A percentile compares a stretch with the other conserved stretches of the same genome.
Conservation (phyloP, 805 yeast species). For the Yamadazyma tumulicola region DNA sequence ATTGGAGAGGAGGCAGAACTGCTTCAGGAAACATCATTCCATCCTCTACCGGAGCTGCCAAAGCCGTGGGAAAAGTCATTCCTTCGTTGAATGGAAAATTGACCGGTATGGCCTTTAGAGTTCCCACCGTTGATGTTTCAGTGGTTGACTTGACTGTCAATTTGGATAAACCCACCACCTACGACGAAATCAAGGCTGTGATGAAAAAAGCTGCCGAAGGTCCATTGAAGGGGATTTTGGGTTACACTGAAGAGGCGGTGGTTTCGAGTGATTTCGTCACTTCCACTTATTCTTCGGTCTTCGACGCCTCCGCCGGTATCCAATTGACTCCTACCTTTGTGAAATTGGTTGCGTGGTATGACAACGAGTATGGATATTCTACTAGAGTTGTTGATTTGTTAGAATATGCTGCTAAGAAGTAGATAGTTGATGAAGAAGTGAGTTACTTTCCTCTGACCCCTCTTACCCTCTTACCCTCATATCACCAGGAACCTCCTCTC, state of each 20-base stretch:
- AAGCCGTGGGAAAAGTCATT: conserved; percentile 36
- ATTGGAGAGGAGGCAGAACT: conserved; percentile 39
- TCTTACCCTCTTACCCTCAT: too few species aligned
- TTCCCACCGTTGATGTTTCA: conserved; percentile 34
- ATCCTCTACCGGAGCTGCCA: conserved; percentile 37
- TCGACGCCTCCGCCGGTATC: conserved; percentile 34
- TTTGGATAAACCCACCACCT: conserved; percentile 27
- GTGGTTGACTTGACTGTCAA: conserved; percentile 35
- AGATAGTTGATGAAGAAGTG: too few species aligned
- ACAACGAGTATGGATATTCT: conserved; percentile 35
- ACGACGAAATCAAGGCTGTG: conserved; percentile 31
- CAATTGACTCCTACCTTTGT: conserved; percentile 34
- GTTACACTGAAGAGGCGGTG: conserved; percentile 34
- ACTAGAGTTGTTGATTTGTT: conserved; percentile 35
- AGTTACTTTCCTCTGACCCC: too few species aligned
- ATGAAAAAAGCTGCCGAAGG: conserved; percentile 31
- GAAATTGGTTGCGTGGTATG: conserved; percentile 36
- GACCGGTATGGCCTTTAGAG: conserved; percentile 36
- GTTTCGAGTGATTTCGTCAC: conserved; percentile 33
- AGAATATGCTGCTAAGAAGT: conserved; percentile 39
- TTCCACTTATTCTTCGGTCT: conserved; percentile 27
- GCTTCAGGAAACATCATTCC: conserved; percentile 35
- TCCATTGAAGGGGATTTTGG: conserved; percentile 32
- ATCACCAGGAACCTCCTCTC: too few species aligned
- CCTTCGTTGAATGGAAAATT: conserved; percentile 35